These are phyloP conservation scores for Suillus luteus DNA, from an alignment of 768 basidiomycete genomes.

Conservation along the genomic window DNA sequence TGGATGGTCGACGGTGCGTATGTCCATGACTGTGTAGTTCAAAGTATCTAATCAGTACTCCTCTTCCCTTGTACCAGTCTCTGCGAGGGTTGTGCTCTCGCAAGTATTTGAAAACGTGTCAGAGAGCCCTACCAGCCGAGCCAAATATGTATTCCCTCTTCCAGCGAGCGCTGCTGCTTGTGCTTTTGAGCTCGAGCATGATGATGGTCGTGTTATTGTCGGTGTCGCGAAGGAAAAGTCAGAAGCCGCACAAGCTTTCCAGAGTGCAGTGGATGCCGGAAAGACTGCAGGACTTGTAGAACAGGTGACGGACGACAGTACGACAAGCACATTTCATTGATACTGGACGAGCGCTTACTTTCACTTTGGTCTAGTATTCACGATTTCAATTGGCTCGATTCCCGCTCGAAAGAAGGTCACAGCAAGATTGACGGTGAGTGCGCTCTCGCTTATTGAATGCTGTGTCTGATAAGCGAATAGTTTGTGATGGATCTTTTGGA, in stretches of 20 bases:
- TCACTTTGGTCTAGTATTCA: conserved; percentile 44
- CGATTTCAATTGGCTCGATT: conserved; percentile 58
- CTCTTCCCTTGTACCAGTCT: conserved; percentile 34
- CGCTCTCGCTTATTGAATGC: not conserved
- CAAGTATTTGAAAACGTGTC: conserved; percentile 45
- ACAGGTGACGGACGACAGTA: conserved; percentile 54
- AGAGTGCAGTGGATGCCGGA: conserved; percentile 42
- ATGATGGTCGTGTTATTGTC: conserved; percentile 43
- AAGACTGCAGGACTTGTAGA: conserved; percentile 47
- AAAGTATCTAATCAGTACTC: not conserved
- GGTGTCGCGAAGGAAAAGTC: conserved; percentile 53
- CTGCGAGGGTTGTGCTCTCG: conserved; percentile 43
- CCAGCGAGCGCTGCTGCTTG: conserved; percentile 57
- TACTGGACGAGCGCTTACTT: not conserved
- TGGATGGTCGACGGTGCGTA: conserved; percentile 46
- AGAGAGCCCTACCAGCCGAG: conserved; percentile 40
- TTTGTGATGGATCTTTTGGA: conserved; percentile 57
- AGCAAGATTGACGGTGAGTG: conserved; percentile 45
- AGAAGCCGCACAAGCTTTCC: conserved; percentile 42
- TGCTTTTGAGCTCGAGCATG: conserved; percentile 50
- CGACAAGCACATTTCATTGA: conserved; percentile 21
- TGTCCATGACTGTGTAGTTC: not conserved
- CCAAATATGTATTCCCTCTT: conserved; percentile 60
- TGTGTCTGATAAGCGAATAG: conserved; percentile 25
- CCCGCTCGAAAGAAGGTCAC: conserved; percentile 43